Conservation (phyloP, 1,139 yeast genomes). For the Pichia sp. region DNA sequence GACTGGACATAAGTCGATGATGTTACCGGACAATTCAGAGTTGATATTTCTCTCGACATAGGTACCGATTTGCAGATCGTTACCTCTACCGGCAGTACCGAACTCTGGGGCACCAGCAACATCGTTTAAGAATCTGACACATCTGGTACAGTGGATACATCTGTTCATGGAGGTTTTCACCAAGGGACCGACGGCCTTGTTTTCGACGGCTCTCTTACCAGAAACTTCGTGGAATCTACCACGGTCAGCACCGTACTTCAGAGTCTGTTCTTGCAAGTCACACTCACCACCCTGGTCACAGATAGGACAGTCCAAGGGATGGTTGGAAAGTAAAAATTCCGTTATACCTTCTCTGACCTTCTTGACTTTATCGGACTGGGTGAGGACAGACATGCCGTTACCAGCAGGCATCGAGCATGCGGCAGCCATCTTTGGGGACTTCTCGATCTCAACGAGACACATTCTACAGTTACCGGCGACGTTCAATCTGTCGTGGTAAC, state of each 20-base stretch:
- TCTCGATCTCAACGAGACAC: slow-evolving; percentile 89
- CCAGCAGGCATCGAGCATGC: slow-evolving; percentile 91
- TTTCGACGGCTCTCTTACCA: slow-evolving; percentile 88
- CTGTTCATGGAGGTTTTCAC: slow-evolving; percentile 90
- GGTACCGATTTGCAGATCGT: slow-evolving; percentile 88
- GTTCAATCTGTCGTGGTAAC: slow-evolving; percentile 87
- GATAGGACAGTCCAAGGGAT: slow-evolving; percentile 89
- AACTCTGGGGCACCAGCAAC: slow-evolving; percentile 92
- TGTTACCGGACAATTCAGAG: slow-evolving; percentile 84
- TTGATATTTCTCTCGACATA: slow-evolving; percentile 81
- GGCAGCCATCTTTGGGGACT: slow-evolving; percentile 86
- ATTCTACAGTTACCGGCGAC: slow-evolving; percentile 95
- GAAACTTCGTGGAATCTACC: slow-evolving; percentile 78
- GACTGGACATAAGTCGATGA: slow-evolving; percentile 86
- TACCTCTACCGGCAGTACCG: slow-evolving; percentile 87
- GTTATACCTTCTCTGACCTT: slow-evolving; percentile 90
- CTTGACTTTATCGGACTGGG: slow-evolving; percentile 74
- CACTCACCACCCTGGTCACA: slow-evolving; percentile 97
- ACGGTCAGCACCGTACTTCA: slow-evolving; percentile 81
- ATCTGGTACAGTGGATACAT: slow-evolving; percentile 90
- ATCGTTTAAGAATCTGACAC: slow-evolving; percentile 86
- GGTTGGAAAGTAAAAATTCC: slow-evolving; percentile 83
- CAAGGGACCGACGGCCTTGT: slow-evolving; percentile 85
- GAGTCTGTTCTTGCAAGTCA: slow-evolving; percentile 84
- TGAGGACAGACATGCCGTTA: slow-evolving; percentile 83